Evolutionary conservation across 495 filamentous ascomycete species (phyloP).

Genomic region (Neurospora discreta): DNA sequence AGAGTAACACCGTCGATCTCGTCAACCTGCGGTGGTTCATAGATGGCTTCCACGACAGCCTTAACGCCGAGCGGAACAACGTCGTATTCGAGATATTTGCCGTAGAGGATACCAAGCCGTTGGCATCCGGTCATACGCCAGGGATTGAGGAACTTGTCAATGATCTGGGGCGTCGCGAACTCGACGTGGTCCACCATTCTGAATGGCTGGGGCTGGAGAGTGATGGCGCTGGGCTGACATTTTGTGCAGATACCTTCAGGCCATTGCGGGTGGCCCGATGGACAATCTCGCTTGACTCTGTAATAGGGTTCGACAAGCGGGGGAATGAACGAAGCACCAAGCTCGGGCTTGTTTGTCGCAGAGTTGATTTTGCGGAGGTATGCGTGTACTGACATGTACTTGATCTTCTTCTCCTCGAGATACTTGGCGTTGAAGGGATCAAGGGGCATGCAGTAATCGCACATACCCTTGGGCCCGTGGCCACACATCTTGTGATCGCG

Average conservation of each 20-base stretch:
- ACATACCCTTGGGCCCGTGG: constrained; percentile 95
- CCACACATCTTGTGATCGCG: constrained; percentile 82
- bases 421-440: constrained; percentile 87
- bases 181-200: constrained; percentile 99
- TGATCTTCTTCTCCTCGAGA: constrained; percentile 91
- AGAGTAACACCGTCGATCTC: constrained; percentile 88
- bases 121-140: constrained; percentile 77
- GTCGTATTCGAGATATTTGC: constrained; percentile 79
- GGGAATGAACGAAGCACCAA: constrained; percentile 87
- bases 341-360: constrained; percentile 89
- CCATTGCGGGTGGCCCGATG: constrained; percentile 85
- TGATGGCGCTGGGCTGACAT: constrained; percentile 96
- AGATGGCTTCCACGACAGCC: constrained; percentile 94
- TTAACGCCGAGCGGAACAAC: constrained; percentile 92
- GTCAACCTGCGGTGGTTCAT: constrained; percentile 84
- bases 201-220: constrained; percentile 81
- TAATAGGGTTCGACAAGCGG: constrained; percentile 91
- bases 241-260: constrained; percentile 98
- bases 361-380: constrained; percentile 91
- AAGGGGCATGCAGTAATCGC: constrained; percentile 97
- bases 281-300: constrained; percentile 77
- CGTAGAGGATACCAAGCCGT: constrained; percentile 83
- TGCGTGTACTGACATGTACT: constrained; percentile 92
- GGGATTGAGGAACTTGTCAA: constrained; percentile 81
- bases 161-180: constrained; percentile 68